Evolutionary conservation across 257 asterid species (phyloP), one percentile per base, ranked within the genome.

Genomic region (Solanum lycopersicoides): DNA sequence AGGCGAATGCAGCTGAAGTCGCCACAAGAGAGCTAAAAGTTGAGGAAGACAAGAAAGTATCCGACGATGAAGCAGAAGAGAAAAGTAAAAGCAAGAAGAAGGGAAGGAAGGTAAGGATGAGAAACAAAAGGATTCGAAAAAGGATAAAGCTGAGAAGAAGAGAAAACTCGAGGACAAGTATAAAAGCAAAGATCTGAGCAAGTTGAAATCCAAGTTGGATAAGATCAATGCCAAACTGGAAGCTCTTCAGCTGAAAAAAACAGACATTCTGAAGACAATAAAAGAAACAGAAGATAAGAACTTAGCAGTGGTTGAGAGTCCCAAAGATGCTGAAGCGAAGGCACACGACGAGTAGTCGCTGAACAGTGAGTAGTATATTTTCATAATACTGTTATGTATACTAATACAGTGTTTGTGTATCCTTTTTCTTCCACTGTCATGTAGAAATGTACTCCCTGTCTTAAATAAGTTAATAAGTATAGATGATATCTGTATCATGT

Each of bases 121-220:
- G 34, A 90, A 90, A 73, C 90, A 83, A 35, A 88, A 80, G 47
- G 92, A 88, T 75, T 92, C 91, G 87, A 92, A 90, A 90, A 91
- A 89, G 25, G 86, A 39, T 14, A 94, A 90, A 88, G 93, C 89
- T n/a, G 96, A 89, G 82, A 95, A 93, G 94, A 94, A 92, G 89
- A 84, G 68, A 10, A 91, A 92, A 50, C 73, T 76, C 7, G 92
- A 91, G 80, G 93, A 91, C 85, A 94, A 94, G 89, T 83, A 87
- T 68, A 86, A 86, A 68, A 84, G 76, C 39, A 84, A 88, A 30
- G 92, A 90, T 87, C 86, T 93, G 6, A 91, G 63, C 79, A 94
- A 89, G 87, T 91, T 95, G 91, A 92, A 93, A 87, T 89, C 56
- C 72, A 93, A 93, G 92, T 86, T 95, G 35, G 96, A 92, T 87